Conservation (phyloP, 73 alveolate species). For the Blepharisma japonicum region DNA sequence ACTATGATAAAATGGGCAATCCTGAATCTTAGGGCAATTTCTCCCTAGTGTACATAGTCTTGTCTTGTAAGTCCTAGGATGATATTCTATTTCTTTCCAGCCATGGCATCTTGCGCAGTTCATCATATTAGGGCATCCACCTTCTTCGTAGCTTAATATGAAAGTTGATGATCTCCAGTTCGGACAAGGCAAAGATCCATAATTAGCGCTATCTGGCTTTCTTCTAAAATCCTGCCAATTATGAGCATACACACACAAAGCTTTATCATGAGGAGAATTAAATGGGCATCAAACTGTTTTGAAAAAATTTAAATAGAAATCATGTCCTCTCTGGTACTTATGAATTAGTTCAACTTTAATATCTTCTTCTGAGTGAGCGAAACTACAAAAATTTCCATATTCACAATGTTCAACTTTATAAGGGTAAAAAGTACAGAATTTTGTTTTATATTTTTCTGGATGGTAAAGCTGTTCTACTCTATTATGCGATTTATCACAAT, state of each 20-base stretch:
- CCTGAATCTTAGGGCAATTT: conserved; percentile 40
- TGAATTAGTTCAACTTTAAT: conserved; percentile 74
- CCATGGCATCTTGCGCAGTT: conserved; percentile 76
- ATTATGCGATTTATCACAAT: conserved; percentile 76
- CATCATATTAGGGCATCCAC: conserved; percentile 73
- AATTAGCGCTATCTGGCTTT: conserved; percentile 53
- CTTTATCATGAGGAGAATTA: conserved; percentile 86
- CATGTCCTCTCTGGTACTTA: conserved; percentile 65
- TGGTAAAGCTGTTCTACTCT: conserved; percentile 84
- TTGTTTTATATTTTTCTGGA: conserved; percentile 79
- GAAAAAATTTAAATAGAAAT: conserved; percentile 79
- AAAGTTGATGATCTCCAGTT: conserved; percentile 21
- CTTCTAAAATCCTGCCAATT: conserved; percentile 96
- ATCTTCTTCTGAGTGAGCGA: conserved; percentile 81
- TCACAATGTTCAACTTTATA: conserved; percentile 67
- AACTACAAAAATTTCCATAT: conserved; percentile 79
- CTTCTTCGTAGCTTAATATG: conserved; percentile 51
- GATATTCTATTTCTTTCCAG: conserved; percentile 89
- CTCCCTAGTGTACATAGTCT: conserved; percentile 63
- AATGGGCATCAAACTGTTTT: conserved; percentile 97
- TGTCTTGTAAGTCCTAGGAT: conserved; percentile 69
- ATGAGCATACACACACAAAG: conserved; percentile 94
- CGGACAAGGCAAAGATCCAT: conserved; percentile 26
- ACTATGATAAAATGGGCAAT: conserved; percentile 53
- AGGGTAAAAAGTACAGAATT: conserved; percentile 78